Evolutionary conservation across 176 grass and related monocot genomes (phyloP).

Genomic region (Luzula sylvatica): DNA sequence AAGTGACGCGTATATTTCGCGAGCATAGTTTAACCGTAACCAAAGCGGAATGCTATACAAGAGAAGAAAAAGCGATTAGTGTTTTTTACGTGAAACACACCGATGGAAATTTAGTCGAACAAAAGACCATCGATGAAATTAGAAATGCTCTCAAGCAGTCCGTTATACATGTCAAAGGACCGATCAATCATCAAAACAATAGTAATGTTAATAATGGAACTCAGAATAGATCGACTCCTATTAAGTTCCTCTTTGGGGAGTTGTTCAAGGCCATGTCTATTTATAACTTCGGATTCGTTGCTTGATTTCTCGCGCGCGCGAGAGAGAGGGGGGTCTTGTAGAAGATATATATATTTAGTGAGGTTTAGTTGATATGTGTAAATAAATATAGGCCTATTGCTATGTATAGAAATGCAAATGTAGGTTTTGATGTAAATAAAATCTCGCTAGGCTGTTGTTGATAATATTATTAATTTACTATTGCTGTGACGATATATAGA

Average conservation of each 20-base stretch:
- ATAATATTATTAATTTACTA: no score
- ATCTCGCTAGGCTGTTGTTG: no score
- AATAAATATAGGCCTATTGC: no score
- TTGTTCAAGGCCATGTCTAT: constrained; percentile 60
- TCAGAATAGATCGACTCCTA: constrained; percentile 45
- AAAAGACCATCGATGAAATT: constrained; percentile 59
- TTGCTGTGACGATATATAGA: no score
- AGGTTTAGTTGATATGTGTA: no score
- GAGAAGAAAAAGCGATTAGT: constrained; percentile 45
- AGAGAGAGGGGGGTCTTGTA: no score
- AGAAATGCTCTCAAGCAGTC: constrained; percentile 46
- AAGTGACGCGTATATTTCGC: constrained; percentile 84
- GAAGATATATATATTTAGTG: no score
- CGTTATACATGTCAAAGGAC: constrained; percentile 45
- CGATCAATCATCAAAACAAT: constrained; percentile 21
- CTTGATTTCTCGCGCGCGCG: no score
- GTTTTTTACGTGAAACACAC: constrained; percentile 63
- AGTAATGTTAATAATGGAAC: background rate
- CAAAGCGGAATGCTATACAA: constrained; percentile 52
- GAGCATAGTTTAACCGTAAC: constrained; percentile 75
- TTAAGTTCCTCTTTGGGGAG: constrained; percentile 58
- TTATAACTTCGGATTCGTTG: constrained; percentile 17
- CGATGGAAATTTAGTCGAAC: constrained; percentile 31
- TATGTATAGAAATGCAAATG: no score
- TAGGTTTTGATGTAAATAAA: no score